Conservation (phyloP, 345 rosid genomes). For the Dipteronia dyeriana region DNA sequence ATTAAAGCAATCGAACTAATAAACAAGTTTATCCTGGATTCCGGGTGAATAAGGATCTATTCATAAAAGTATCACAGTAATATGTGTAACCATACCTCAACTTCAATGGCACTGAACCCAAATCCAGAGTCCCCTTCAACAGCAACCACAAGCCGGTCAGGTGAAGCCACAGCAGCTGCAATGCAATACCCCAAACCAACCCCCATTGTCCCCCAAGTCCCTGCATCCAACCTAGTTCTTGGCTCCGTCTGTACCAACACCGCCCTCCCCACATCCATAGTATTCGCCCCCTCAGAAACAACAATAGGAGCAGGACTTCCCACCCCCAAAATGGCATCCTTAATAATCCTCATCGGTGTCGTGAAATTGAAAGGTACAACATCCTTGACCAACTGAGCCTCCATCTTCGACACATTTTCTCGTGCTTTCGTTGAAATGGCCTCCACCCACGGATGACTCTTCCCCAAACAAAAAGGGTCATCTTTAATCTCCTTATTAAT, state of each 20-base stretch:
- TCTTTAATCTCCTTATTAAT: conserved; percentile 84
- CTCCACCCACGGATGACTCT: conserved; percentile 78
- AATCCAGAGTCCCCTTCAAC: conserved; percentile 99
- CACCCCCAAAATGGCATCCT: conserved; percentile 69
- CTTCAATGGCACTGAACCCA: conserved; percentile 99
- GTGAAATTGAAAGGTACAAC: conserved; percentile 91
- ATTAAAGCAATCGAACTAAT: neutral
- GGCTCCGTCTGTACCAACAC: conserved; percentile 97
- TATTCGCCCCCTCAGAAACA: conserved; percentile 95
- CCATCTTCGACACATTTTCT: conserved; percentile 80
- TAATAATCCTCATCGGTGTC: conserved; percentile 94
- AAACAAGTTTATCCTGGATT: conserved; percentile 1
- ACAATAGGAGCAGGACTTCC: conserved; percentile 87
- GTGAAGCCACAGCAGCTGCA: conserved; percentile 95
- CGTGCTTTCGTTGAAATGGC: conserved; percentile 64
- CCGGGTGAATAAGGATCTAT: neutral
- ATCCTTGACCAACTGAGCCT: conserved; percentile 78
- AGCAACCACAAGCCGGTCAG: conserved; percentile 83
- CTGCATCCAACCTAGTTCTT: conserved; percentile 97
- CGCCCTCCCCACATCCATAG: conserved; percentile 96
- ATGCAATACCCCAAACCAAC: conserved; percentile 98
- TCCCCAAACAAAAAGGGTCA: conserved; percentile 85
- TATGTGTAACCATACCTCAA: conserved; percentile 58
- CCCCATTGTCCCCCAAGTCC: conserved; percentile 99
- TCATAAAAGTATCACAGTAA: neutral